Percentiles rank a stretch among this genome's conserved stretches.
These are phyloP conservation scores for Sporothrix phasma DNA, from an alignment of 2,329 filamentous ascomycete species.

Conservation along the genomic window DNA sequence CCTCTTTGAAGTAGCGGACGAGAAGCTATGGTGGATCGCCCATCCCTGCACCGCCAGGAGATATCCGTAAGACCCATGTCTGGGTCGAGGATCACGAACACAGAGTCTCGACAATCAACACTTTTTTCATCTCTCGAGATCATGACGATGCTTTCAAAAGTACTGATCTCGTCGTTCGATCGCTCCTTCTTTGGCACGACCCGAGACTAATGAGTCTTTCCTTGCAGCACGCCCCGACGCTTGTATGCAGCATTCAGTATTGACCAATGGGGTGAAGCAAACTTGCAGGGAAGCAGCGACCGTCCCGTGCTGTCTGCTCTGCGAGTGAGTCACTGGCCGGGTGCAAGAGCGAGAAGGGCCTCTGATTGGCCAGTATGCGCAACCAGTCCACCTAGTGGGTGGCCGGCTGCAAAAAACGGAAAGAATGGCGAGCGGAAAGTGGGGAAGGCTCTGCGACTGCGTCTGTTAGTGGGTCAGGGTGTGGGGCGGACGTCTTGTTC, in stretches of 20 bases:
- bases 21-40: background rate
- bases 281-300: slow-evolving; percentile 2
- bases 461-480: background rate
- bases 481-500: background rate
- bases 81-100: background rate
- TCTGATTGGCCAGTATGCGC: slow-evolving; percentile 2
- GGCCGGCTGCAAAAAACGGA: background rate
- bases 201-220: background rate
- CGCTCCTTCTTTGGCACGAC: background rate
- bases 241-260: background rate
- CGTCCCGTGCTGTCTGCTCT: background rate
- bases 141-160: background rate
- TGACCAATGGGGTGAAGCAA: background rate
- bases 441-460: slow-evolving; percentile 7
- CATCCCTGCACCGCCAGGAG: background rate
- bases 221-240: background rate
- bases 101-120: background rate
- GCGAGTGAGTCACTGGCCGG: slow-evolving; percentile 10
- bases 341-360: background rate
- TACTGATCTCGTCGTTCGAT: slow-evolving; percentile 1
- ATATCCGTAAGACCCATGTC: background rate
- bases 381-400: background rate
- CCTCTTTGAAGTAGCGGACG: background rate
- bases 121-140: background rate
- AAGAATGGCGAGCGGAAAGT: background rate